A percentile compares a stretch with the other conserved stretches of the same genome.
phyloP scores from a whole-genome alignment of 164 flowering plant genomes.

The Kalanchoe fedtschenkoi region DNA sequence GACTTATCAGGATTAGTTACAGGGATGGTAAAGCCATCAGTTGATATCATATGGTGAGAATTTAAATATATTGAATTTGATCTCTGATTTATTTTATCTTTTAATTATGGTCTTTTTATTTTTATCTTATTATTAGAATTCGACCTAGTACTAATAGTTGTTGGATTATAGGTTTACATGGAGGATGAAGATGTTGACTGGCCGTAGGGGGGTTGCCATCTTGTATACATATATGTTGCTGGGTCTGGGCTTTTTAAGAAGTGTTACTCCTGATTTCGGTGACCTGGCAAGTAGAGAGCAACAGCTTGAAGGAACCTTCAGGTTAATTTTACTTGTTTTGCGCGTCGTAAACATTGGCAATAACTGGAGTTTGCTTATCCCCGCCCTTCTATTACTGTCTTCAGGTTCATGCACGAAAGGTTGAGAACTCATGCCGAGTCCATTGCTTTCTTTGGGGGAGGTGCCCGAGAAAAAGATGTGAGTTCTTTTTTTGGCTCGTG shows the following conservation, averaged over 20 bases:
- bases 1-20: slow-evolving; percentile 89
- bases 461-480: slow-evolving; percentile 89
- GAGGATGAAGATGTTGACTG: slow-evolving; percentile 94
- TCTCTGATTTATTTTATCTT: too few relatives aligned
- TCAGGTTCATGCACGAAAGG: slow-evolving; percentile 92
- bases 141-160: neutral
- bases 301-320: slow-evolving; percentile 92
- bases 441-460: slow-evolving; percentile 98
- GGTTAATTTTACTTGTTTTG: slow-evolving; percentile 35
- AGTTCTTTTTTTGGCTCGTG: slow-evolving; percentile 17
- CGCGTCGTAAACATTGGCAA: neutral
- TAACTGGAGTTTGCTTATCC: neutral
- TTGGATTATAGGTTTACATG: slow-evolving; percentile 73
- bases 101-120: neutral
- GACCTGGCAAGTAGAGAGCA: slow-evolving; percentile 77
- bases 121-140: neutral
- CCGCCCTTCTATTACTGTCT: slow-evolving; percentile 9
- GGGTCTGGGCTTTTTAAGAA: slow-evolving; percentile 86
- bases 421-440: slow-evolving; percentile 96
- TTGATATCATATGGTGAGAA: slow-evolving; percentile 89
- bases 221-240: slow-evolving; percentile 89
- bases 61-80: neutral
- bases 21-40: slow-evolving; percentile 97
- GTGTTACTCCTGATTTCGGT: slow-evolving; percentile 93
- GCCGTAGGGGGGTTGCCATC: slow-evolving; percentile 80